phyloP scores from a whole-genome alignment of 805 yeast species.

The Lipomyces oligophaga region DNA sequence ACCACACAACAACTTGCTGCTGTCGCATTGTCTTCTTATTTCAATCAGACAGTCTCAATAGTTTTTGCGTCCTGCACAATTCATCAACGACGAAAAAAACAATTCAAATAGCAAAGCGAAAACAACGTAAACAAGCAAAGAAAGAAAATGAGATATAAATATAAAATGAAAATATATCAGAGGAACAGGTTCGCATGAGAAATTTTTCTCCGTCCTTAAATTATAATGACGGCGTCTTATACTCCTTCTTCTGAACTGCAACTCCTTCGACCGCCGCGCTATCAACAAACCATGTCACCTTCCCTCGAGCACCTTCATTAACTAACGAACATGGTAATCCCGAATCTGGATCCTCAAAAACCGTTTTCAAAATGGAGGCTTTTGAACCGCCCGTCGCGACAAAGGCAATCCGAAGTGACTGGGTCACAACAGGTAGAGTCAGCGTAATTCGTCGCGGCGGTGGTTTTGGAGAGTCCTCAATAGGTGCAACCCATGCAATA shows the following conservation, averaged over 20 bases:
- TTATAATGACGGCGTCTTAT: constrained; percentile 27
- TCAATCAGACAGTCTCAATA: too few relatives aligned
- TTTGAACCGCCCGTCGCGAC: constrained; percentile 96
- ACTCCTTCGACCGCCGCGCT: constrained; percentile 42
- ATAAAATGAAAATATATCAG: too few relatives aligned
- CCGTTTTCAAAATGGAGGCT: constrained; percentile 84
- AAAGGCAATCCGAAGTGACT: constrained; percentile 71
- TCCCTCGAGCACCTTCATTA: constrained; percentile 94
- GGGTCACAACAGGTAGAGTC: constrained; percentile 91
- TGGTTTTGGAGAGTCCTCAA: constrained; percentile 84
- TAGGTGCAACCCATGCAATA: constrained; percentile 93
- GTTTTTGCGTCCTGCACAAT: too few relatives aligned
- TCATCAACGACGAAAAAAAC: too few relatives aligned
- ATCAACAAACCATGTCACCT: constrained; percentile 96
- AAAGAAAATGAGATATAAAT: too few relatives aligned
- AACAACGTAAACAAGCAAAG: too few relatives aligned
- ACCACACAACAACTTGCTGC: too few relatives aligned
- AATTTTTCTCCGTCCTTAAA: too few relatives aligned
- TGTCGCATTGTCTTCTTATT: too few relatives aligned
- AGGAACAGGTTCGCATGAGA: too few relatives aligned
- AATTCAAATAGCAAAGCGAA: too few relatives aligned
- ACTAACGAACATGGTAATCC: constrained; percentile 92
- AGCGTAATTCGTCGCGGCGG: constrained; percentile 82
- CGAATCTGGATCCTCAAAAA: constrained; percentile 95
- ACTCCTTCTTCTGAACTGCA: constrained; percentile 27